A percentile compares a stretch with the other conserved stretches of the same genome.
Conservation (phyloP, 768 basidiomycete species). For the Lactarius tabidus region DNA sequence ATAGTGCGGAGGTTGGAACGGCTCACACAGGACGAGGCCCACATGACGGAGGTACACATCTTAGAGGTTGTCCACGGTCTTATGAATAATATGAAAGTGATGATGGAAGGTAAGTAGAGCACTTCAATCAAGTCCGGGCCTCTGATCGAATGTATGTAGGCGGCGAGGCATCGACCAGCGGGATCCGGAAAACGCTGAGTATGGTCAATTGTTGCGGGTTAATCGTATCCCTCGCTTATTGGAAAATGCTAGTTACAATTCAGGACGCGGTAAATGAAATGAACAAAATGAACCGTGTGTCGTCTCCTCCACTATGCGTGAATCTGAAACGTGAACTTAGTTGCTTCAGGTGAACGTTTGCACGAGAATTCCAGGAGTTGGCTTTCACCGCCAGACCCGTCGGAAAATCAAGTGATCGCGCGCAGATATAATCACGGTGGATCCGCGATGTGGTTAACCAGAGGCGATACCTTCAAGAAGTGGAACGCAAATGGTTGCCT, state of each 20-base stretch:
- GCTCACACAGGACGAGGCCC: conserved; percentile 8
- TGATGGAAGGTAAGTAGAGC: conserved; percentile 4
- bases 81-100: conserved; percentile 7
- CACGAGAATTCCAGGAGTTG: neutral
- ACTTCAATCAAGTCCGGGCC: neutral
- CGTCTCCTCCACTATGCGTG: too few relatives aligned
- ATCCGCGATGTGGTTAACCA: too few relatives aligned
- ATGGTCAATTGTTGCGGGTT: neutral
- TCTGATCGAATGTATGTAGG: neutral
- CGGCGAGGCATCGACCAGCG: neutral
- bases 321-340: neutral
- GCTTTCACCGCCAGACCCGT: conserved; percentile 9
- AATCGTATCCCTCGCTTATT: neutral
- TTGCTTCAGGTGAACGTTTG: neutral
- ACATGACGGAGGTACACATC: conserved; percentile 1
- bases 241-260: neutral
- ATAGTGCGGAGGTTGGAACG: conserved; percentile 7
- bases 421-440: neutral
- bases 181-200: neutral
- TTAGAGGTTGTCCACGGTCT: conserved; percentile 1
- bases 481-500: too few relatives aligned
- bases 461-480: too few relatives aligned
- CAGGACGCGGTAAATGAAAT: too few relatives aligned
- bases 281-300: too few relatives aligned
- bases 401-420: conserved; percentile 2